Evolutionary conservation across 164 flowering plant species (phyloP), one percentile per base, ranked within the genome.

Genomic region (Macadamia integrifolia): DNA sequence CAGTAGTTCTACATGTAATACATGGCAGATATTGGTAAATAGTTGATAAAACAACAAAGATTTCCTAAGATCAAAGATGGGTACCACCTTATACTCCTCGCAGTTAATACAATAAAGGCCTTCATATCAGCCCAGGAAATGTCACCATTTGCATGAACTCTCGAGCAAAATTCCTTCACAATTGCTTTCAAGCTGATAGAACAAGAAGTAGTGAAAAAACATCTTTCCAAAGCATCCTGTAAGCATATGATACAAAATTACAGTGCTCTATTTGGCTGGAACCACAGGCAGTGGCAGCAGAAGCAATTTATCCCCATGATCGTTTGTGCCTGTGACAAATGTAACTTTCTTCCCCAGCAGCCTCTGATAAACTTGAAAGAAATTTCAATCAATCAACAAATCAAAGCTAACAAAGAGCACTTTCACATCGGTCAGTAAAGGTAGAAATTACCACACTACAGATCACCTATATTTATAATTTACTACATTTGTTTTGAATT

Each of bases 261-360:
- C 98, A 91, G 66, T 94, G 98, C 52, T 90, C 89, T 62, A 71
- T 77, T 9, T 97, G 97, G 61, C 77, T 84, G 72, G 86, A 78
- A 68, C 93, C 97, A 67, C 68, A 7, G 43, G 85, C 85, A 79
- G 89, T 76, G 11, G 98, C 97, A 61, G 97, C 92, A 42, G 86
- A 74, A 40, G 97, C 97, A 75, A 94, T 92, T 80, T 92, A 78
- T 94, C 99, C 50, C 99, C 99, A 69, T 94, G 99, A 76, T 94
- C 97, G 75, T 94, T 97, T 2, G 99, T 94, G 52, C 99, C 99
- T 0, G 98, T 92, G 6, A 94, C 73, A 67, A 94, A 89, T 69
- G 88, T 86, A 62, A 94, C 97, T 70, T 87, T 86, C 80, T 89
- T 94, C 31, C 90, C 90, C 28, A 83, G 61, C 66, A 94, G 78